These are phyloP conservation scores for Suillus spraguei DNA, from an alignment of 768 basidiomycete species.

Conservation along the genomic window DNA sequence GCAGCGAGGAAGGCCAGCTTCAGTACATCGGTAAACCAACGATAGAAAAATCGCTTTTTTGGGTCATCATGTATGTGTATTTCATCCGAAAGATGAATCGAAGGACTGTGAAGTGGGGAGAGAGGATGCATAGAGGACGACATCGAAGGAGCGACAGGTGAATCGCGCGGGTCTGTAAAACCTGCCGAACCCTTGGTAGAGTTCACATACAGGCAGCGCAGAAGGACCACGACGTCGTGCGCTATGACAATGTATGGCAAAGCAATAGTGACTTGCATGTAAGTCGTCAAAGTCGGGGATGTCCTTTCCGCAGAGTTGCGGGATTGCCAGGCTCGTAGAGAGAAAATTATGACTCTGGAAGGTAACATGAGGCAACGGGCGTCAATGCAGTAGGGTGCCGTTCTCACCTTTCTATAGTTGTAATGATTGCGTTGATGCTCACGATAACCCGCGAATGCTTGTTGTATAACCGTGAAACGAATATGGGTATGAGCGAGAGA, in stretches of 20 bases:
- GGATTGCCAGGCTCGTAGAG: constrained; percentile 24
- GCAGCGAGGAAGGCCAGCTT: constrained; percentile 34
- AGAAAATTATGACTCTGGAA: constrained; percentile 22
- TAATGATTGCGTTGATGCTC: constrained; percentile 34
- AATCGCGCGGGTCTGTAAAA: constrained; percentile 27
- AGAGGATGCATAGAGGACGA: constrained; percentile 19
- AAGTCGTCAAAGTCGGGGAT: constrained; percentile 18
- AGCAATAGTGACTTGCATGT: constrained; percentile 22
- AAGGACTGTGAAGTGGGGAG: constrained; percentile 15
- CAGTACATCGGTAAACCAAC: constrained; percentile 30
- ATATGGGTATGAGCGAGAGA: constrained; percentile 38
- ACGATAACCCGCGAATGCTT: constrained; percentile 39
- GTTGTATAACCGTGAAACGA: constrained; percentile 36
- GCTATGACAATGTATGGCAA: constrained; percentile 35
- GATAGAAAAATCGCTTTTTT: constrained; percentile 28
- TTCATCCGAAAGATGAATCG: constrained; percentile 8
- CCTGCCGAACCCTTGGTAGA: constrained; percentile 35
- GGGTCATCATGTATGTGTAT: constrained; percentile 34
- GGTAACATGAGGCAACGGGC: not conserved
- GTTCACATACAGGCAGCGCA: constrained; percentile 43
- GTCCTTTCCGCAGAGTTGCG: constrained; percentile 17
- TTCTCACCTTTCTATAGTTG: constrained; percentile 42
- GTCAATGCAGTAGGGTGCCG: not conserved
- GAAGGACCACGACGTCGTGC: constrained; percentile 36
- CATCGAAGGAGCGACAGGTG: constrained; percentile 19